These are phyloP conservation scores for Phlebopus sp. DNA, from an alignment of 1,284 basidiomycete species.

Conservation along the genomic window DNA sequence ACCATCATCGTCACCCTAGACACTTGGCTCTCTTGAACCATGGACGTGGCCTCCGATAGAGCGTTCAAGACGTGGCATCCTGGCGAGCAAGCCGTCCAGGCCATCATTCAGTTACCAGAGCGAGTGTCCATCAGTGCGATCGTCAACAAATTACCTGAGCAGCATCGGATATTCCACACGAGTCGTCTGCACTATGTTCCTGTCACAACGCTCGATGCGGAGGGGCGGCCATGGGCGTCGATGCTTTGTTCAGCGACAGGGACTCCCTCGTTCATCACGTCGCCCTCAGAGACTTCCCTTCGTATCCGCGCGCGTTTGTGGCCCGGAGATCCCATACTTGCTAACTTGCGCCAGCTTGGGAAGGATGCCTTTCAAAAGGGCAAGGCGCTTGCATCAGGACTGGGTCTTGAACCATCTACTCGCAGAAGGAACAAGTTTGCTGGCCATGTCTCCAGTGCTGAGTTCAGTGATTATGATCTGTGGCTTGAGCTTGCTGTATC, in stretches of 20 bases:
- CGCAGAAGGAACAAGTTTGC: constrained; percentile 62
- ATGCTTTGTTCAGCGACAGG: constrained; percentile 33
- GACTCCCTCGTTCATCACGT: constrained; percentile 42
- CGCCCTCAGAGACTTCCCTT: constrained; percentile 41
- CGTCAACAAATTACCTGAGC: constrained; percentile 30
- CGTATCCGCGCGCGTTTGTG: constrained; percentile 44
- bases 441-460: constrained; percentile 39
- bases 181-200: constrained; percentile 38
- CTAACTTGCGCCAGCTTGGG: constrained; percentile 30
- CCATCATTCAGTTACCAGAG: constrained; percentile 25
- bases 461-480: constrained; percentile 15
- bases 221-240: constrained; percentile 40
- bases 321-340: constrained; percentile 54
- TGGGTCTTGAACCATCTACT: constrained; percentile 57
- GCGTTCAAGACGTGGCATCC: constrained; percentile 36
- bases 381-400: constrained; percentile 46
- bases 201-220: constrained; percentile 35
- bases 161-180: constrained; percentile 38
- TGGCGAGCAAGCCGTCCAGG: constrained; percentile 35
- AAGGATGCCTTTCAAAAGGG: constrained; percentile 1
- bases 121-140: constrained; percentile 26
- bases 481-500: constrained; percentile 42
- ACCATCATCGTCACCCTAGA: too few relatives aligned
- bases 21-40: not conserved
- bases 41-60: constrained; percentile 4